Evolutionary conservation across 2,329 filamentous ascomycete genomes (phyloP).

Genomic region (Aspergillus fumigatiaffinis): DNA sequence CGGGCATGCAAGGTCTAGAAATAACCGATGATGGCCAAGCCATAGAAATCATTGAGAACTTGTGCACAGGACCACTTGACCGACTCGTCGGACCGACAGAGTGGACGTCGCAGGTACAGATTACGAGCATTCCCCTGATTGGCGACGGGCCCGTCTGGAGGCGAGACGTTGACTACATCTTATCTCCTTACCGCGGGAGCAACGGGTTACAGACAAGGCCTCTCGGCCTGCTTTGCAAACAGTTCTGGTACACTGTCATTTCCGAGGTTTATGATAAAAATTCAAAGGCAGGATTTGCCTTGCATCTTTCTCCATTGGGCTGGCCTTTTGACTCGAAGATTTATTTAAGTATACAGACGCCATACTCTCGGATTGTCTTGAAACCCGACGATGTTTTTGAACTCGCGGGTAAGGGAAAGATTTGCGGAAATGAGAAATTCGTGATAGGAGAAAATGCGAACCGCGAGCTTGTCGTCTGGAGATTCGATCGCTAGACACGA

Average conservation of each 20-base stretch:
- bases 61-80: constrained; percentile 49
- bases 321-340: constrained; percentile 24
- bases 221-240: constrained; percentile 18
- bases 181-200: constrained; percentile 47
- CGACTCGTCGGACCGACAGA: constrained; percentile 39
- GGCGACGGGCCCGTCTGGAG: constrained; percentile 50
- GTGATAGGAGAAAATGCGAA: constrained; percentile 56
- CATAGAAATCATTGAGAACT: constrained; percentile 56
- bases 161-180: constrained; percentile 41
- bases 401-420: constrained; percentile 50
- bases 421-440: constrained; percentile 59
- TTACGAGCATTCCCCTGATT: constrained; percentile 53
- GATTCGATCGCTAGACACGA: constrained; percentile 42
- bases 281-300: constrained; percentile 31
- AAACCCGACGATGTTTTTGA: constrained; percentile 41
- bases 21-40: constrained; percentile 46
- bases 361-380: constrained; percentile 18
- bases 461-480: constrained; percentile 51
- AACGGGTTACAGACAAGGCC: constrained; percentile 33
- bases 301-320: constrained; percentile 29
- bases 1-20: constrained; percentile 48
- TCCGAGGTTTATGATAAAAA: constrained; percentile 32
- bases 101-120: constrained; percentile 44
- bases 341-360: constrained; percentile 29
- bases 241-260: constrained; percentile 36